Evolutionary conservation across 2,329 filamentous ascomycete species (phyloP), one percentile per base, ranked within the genome.

Genomic region (Xylariaceae sp.): DNA sequence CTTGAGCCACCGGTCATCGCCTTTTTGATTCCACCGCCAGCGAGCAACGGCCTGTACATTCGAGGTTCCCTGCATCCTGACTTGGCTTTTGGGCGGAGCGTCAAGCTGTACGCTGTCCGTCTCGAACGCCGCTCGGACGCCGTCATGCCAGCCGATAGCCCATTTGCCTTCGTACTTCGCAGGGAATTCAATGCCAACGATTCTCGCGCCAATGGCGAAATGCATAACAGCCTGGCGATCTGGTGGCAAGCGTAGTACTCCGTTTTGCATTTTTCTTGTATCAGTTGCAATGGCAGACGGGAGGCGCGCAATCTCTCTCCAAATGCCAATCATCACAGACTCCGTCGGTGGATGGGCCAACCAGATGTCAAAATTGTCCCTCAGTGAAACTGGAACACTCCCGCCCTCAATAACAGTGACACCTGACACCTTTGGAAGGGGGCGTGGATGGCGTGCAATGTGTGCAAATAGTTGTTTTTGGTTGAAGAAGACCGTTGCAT

Each of bases 81-180:
- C 68, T 54, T 81, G 73, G 18, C 62, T 64, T 15, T 67, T 62
- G 1, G 73, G 70, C 11, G 78, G 78, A 14, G 68, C 64, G 39
- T 78, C 74, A 6, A 82, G 61, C 53, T 69, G 74, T 39, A 81
- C 61, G 0, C 73, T 62, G 39, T 80, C 76, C 39, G 68, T 64
- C 31, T 79, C 75, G 45, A 79, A 72, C 1, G 74, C 75, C 0
- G 75, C 77, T 39, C 71, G 72, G 1, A 68, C 59, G 0, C 76
- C 78, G 52, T 82, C 78, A 53, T 82, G 77, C 71, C 77, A 80
- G 2, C 75, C 79, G 49, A 79, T 69, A n/a, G 71, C 72, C 78
- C 78, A 82, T 56, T 80, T 78, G 12, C 79, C 79, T 2, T 70
- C 65, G 57, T 79, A 79, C 57, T 72, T 73, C 10, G 66, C 62